phyloP scores from a whole-genome alignment of 2,329 filamentous ascomycete genomes.

The Orbilia javanica region DNA sequence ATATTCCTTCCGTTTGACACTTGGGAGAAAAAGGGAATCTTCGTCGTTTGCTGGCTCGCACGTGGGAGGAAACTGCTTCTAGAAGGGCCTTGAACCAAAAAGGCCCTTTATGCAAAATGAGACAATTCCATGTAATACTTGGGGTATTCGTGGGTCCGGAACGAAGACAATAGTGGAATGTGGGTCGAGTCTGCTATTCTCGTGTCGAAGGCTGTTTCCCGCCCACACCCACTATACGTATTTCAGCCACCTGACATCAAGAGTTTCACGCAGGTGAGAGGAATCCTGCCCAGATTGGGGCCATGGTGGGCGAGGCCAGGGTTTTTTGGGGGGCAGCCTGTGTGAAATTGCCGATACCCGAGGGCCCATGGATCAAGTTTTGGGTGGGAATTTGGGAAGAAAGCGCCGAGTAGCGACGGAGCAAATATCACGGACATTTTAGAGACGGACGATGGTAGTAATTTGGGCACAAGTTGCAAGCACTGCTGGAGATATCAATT shows the following conservation, averaged over 20 bases:
- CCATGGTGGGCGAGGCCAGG: slow-evolving; percentile 30
- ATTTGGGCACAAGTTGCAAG: not conserved
- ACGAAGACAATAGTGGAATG: slow-evolving; percentile 27
- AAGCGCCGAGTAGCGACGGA: slow-evolving; percentile 18
- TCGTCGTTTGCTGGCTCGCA: slow-evolving; percentile 6
- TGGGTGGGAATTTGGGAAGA: not conserved
- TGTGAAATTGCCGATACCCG: slow-evolving; percentile 44
- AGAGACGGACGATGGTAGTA: not conserved
- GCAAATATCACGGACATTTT: not conserved
- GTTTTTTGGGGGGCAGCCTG: not conserved
- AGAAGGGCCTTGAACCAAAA: slow-evolving; percentile 21
- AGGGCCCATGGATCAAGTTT: slow-evolving; percentile 4
- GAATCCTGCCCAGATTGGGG: slow-evolving; percentile 22
- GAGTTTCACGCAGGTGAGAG: slow-evolving; percentile 33
- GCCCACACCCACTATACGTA: slow-evolving; percentile 10
- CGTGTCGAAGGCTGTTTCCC: slow-evolving; percentile 2
- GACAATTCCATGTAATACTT: slow-evolving; percentile 39
- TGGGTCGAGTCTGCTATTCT: slow-evolving; percentile 19
- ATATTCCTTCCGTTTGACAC: not conserved
- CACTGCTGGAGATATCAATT: not conserved
- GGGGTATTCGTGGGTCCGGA: slow-evolving; percentile 15
- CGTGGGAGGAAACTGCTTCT: slow-evolving; percentile 30
- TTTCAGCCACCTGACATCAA: slow-evolving; percentile 35
- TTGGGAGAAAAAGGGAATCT: not conserved
- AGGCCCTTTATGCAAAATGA: slow-evolving; percentile 42